These are phyloP conservation scores for Ceratobasidium papillatum DNA, from an alignment of 1,284 basidiomycete genomes.

Conservation along the genomic window DNA sequence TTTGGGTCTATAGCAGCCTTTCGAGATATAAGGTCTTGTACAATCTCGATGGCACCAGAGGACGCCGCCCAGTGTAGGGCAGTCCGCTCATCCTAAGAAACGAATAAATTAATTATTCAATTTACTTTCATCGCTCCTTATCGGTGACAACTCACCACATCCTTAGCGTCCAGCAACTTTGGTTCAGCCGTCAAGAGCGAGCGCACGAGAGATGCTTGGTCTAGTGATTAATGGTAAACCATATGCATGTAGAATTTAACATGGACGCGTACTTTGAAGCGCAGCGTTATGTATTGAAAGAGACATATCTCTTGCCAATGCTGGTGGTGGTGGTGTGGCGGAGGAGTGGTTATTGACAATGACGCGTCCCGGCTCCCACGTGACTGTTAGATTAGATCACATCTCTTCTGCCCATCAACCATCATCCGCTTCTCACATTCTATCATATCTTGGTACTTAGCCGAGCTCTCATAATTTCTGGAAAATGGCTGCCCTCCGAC, in stretches of 20 bases:
- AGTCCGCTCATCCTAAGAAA: conserved; percentile 80
- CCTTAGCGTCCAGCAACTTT: conserved; percentile 69
- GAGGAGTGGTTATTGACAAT: neutral
- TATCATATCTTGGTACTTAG: neutral
- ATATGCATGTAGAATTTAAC: conserved; percentile 49
- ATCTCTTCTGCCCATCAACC: neutral
- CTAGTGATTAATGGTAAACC: conserved; percentile 48
- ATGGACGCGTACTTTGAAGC: conserved; percentile 63
- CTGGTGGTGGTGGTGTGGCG: conserved; percentile 18
- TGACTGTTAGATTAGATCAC: neutral
- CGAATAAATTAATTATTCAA: neutral
- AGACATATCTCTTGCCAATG: conserved; percentile 33
- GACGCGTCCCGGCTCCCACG: conserved; percentile 36
- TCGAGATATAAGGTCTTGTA: conserved; percentile 75
- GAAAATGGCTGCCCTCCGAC: conserved; percentile 18
- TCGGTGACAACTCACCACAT: conserved; percentile 62
- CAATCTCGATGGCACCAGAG: conserved; percentile 72
- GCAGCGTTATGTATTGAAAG: conserved; percentile 67
- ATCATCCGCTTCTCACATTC: neutral
- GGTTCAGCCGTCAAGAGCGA: conserved; percentile 75
- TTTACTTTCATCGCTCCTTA: neutral
- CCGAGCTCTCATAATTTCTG: neutral
- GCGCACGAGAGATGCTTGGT: conserved; percentile 78
- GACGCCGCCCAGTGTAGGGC: conserved; percentile 91
- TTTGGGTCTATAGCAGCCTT: conserved; percentile 73